Percentiles rank a stretch among this genome's conserved stretches.
Conservation (phyloP, 78 protist species). For the Polysphondylium violaceum region DNA sequence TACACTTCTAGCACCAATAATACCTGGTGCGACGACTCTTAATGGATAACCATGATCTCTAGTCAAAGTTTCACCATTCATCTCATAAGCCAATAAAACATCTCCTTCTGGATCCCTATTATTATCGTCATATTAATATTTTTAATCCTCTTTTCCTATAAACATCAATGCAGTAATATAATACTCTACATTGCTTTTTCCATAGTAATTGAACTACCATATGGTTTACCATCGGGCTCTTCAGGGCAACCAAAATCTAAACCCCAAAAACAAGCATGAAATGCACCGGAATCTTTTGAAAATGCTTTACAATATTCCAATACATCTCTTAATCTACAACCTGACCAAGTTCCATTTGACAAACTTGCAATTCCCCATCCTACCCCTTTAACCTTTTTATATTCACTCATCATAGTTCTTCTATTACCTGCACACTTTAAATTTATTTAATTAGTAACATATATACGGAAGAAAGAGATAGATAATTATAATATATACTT, state of each 20-base stretch:
- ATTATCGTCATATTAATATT: not conserved
- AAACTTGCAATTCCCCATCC: slow-evolving; percentile 79
- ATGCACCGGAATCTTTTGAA: slow-evolving; percentile 35
- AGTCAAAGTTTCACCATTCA: slow-evolving; percentile 92
- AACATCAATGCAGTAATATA: not conserved
- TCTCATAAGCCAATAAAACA: slow-evolving; percentile 94
- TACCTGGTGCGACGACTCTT: slow-evolving; percentile 95
- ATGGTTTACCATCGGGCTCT: slow-evolving; percentile 42
- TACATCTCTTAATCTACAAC: slow-evolving; percentile 59
- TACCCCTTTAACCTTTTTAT: slow-evolving; percentile 75
- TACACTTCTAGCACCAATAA: slow-evolving; percentile 92
- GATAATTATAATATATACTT: slow-evolving; percentile 22
- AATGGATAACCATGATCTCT: slow-evolving; percentile 94
- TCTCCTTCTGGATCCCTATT: slow-evolving; percentile 82
- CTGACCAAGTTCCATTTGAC: slow-evolving; percentile 49
- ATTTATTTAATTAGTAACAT: not conserved
- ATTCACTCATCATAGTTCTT: slow-evolving; percentile 81
- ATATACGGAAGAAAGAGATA: not conserved
- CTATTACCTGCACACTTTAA: slow-evolving; percentile 82
- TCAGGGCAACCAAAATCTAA: slow-evolving; percentile 73
- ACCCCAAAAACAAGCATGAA: slow-evolving; percentile 73
- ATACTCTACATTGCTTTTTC: slow-evolving; percentile 51
- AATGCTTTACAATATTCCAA: slow-evolving; percentile 3
- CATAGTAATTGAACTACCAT: slow-evolving; percentile 54
- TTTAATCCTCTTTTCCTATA: not conserved